Evolutionary conservation across 2,329 filamentous ascomycete species (phyloP).

Genomic region (Cladophialophora yegresii): DNA sequence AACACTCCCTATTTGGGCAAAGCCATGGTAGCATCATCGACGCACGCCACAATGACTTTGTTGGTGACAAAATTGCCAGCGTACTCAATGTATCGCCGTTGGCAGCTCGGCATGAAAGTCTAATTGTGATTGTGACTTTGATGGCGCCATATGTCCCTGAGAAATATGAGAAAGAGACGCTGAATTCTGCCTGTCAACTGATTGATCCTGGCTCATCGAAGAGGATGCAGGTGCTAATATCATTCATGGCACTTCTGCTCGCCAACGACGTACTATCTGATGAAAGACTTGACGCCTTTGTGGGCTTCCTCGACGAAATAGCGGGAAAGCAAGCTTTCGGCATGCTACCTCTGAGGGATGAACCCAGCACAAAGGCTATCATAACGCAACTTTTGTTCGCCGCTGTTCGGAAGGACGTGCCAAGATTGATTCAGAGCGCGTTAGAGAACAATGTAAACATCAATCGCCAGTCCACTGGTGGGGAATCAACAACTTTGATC

Average conservation of each 20-base stretch:
- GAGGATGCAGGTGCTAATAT: conserved; percentile 10
- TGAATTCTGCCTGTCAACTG: not conserved
- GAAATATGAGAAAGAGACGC: not conserved
- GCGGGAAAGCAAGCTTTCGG: conserved; percentile 7
- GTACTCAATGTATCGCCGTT: not conserved
- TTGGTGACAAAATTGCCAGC: not conserved
- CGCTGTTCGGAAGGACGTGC: not conserved
- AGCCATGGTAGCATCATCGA: not conserved
- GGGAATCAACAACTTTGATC: not conserved
- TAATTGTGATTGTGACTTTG: not conserved
- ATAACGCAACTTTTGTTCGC: conserved; percentile 4
- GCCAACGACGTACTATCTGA: not conserved
- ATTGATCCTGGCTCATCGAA: not conserved
- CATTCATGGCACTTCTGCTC: conserved; percentile 10
- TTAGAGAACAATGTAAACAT: not conserved
- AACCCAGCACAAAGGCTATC: conserved; percentile 9
- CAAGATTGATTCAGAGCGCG: not conserved
- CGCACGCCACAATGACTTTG: not conserved
- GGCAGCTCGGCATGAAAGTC: not conserved
- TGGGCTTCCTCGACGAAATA: conserved; percentile 1
- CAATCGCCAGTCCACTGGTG: not conserved
- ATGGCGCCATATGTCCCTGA: conserved; percentile 2
- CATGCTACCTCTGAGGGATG: not conserved
- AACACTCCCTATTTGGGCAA: not conserved
- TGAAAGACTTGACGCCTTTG: not conserved